phyloP scores from a whole-genome alignment of 495 filamentous ascomycete genomes.

The Penicillium desertorum region DNA sequence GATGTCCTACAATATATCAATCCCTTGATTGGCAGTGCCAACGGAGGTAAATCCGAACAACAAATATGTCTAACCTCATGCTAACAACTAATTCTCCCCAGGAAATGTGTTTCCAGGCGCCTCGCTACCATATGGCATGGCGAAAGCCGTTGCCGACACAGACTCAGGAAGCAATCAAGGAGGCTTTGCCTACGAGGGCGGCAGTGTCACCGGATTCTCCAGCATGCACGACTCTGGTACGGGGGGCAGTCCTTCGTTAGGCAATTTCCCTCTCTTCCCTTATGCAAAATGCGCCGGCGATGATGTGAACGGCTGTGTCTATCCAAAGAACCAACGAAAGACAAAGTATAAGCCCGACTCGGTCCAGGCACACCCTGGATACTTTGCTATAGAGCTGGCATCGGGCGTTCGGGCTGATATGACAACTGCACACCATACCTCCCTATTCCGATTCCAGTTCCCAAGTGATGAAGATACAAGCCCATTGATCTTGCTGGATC shows the following conservation, averaged over 20 bases:
- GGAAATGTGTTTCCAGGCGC: slow-evolving; percentile 74
- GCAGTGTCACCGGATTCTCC: slow-evolving; percentile 68
- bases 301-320: slow-evolving; percentile 65
- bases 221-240: slow-evolving; percentile 75
- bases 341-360: slow-evolving; percentile 49
- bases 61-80: not conserved
- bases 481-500: slow-evolving; percentile 66
- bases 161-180: slow-evolving; percentile 65
- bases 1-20: slow-evolving; percentile 53
- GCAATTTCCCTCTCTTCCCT: slow-evolving; percentile 74
- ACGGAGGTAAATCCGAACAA: slow-evolving; percentile 48
- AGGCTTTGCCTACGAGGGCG: slow-evolving; percentile 68
- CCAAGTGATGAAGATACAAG: slow-evolving; percentile 37
- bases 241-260: slow-evolving; percentile 69
- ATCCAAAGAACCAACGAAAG: slow-evolving; percentile 55
- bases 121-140: slow-evolving; percentile 71
- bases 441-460: slow-evolving; percentile 66
- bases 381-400: slow-evolving; percentile 63
- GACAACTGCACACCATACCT: slow-evolving; percentile 61
- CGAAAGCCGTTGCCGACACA: slow-evolving; percentile 76
- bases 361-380: slow-evolving; percentile 66
- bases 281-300: slow-evolving; percentile 61
- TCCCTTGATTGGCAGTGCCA: slow-evolving; percentile 59
- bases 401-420: slow-evolving; percentile 62
- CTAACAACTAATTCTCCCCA: slow-evolving; percentile 8